Evolutionary conservation across 148 eudicot species (phyloP), one percentile per base, ranked within the genome.

Genomic region (Nyssa sinensis): DNA sequence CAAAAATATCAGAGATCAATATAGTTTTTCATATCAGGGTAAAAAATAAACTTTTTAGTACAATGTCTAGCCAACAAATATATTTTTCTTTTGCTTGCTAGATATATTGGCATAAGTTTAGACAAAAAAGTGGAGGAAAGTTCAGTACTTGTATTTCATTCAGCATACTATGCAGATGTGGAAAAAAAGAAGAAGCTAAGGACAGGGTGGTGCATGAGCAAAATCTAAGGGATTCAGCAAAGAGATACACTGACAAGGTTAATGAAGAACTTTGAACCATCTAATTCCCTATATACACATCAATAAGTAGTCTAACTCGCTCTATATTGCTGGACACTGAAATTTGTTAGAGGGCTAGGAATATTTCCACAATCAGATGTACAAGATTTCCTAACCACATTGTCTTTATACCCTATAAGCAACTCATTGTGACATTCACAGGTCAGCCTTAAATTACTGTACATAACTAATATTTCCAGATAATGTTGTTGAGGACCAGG

Each of bases 1-100:
- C 51, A 65, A 37, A 23, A 69, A 51, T 34, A 75, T 62, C 0
- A 24, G 14, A 53, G 57, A 24, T 55, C 7, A 55, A 6, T 44
- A 11, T 0, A 44, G 2, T n/a, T n/a, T n/a, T n/a, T n/a, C n/a
- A n/a, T n/a, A n/a, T n/a, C n/a, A n/a, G n/a, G 1, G 51, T 13
- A 12, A 2, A 44, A 19, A 44, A 12, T n/a, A n/a, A n/a, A n/a
- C n/a, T n/a, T n/a, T 97, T 90, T 89, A 29, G n/a, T 10, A n/a
- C 27, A 24, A 39, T 10, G 49, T 49, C 8, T 12, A 23, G 19
- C 44, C 32, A 31, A 53, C 24, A 30, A 37, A 53, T 3, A 16
- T 5, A 64, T 23, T 64, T 73, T 63, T 30, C 61, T 47, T 32
- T 49, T 34, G 31, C 53, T 49, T 23, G 47, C 34, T 49, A 51